Evolutionary conservation across 2,329 filamentous ascomycete genomes (phyloP), one percentile per base, ranked within the genome.

Genomic region (Aplosporella prunicola): DNA sequence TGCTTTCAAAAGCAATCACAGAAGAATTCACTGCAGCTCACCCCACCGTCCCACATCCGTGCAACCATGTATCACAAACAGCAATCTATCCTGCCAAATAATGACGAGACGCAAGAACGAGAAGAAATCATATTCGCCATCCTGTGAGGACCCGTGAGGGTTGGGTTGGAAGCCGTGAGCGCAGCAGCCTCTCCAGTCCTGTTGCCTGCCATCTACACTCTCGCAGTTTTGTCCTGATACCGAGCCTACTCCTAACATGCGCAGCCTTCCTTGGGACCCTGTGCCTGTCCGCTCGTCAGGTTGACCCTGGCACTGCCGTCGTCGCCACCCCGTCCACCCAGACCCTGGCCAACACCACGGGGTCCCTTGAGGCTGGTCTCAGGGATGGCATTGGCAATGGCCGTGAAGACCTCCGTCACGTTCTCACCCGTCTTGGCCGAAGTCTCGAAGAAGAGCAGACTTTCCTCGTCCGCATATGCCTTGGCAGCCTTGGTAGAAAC

Each of bases 361-460:
- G 83, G 75, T 34, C 81, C 88, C 76, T 96, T 96, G 59, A 96
- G 68, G 45, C 86, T 94, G 35, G 87, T 93, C 70, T 98, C 91
- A 2, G 91, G 91, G 52, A 98, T 98, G 26, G 88, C 87, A 57
- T 96, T 96, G 43, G 91, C 91, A 57, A 98, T 98, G 20, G 91
- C 91, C 30, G 88, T 95, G 58, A 98, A 98, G 20, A 98, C 91
- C 51, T 95, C 89, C 36, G 82, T 78, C 25, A 98, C 91, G 60
- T 95, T 95, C 56, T 82, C 75, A 17, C 91, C 91, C 4, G 86
- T 91, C 78, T 98, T 98, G 32, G 91, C 91, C 58, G 85, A 93
- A 11, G 91, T 98, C 71, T 98, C 91, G 60, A 95, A 96, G 68
- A 98, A 98, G 47, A 98, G 63, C 47, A 98, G 67, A 38, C 80